phyloP scores from a whole-genome alignment of 116 monocot genomes.

The Phalaenopsis hybrid region DNA sequence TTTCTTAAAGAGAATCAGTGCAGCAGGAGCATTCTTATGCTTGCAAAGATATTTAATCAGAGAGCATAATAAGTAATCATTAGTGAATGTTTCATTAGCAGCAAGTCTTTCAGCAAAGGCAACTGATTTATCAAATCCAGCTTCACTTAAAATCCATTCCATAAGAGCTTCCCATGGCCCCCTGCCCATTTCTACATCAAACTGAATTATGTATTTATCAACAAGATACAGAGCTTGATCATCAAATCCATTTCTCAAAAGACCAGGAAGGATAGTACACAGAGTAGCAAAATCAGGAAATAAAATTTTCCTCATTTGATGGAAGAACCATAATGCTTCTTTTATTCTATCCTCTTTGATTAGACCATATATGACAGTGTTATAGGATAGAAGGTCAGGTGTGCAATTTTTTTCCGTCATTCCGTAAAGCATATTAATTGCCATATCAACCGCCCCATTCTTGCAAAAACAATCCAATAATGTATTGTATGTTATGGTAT shows the following conservation, averaged over 20 bases:
- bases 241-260: slow-evolving; percentile 51
- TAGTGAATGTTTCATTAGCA: slow-evolving; percentile 27
- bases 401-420: slow-evolving; percentile 45
- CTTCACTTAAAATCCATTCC: slow-evolving; percentile 62
- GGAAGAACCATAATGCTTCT: slow-evolving; percentile 82
- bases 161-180: slow-evolving; percentile 58
- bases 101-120: slow-evolving; percentile 44
- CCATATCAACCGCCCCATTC: slow-evolving; percentile 54
- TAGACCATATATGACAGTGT: slow-evolving; percentile 76
- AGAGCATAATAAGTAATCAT: slow-evolving; percentile 64
- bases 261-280: slow-evolving; percentile 68
- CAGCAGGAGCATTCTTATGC: slow-evolving; percentile 48
- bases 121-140: slow-evolving; percentile 42
- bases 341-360: slow-evolving; percentile 50
- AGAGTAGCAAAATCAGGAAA: slow-evolving; percentile 69
- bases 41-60: slow-evolving; percentile 64
- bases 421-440: slow-evolving; percentile 56
- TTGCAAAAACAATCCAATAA: slow-evolving; percentile 77
- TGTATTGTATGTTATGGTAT: slow-evolving; percentile 81
- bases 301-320: slow-evolving; percentile 76
- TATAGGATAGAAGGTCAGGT: slow-evolving; percentile 85
- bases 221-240: slow-evolving; percentile 47
- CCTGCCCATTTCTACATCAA: slow-evolving; percentile 33
- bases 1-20: slow-evolving; percentile 48
- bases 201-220: slow-evolving; percentile 26